Conservation (phyloP, 345 rosid genomes). For the Melaleuca quinquenervia region DNA sequence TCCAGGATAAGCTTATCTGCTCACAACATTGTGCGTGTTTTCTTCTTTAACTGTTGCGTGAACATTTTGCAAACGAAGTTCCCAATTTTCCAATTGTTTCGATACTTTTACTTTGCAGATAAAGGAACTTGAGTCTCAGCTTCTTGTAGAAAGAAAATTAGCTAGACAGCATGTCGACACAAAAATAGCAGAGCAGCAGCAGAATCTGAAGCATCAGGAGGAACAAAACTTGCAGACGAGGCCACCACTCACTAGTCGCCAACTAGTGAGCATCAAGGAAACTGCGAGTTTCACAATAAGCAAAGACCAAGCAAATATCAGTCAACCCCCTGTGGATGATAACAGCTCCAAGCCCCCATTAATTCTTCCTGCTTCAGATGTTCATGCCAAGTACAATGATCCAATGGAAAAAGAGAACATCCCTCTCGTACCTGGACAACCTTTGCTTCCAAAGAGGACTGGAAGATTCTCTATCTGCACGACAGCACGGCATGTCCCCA, state of each 20-base stretch:
- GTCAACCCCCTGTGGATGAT: constrained; percentile 24
- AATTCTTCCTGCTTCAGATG: constrained; percentile 17
- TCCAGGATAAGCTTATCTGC: not conserved
- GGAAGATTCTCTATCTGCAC: constrained; percentile 73
- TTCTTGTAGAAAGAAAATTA: constrained; percentile 82
- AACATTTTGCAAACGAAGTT: not conserved
- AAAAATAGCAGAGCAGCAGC: constrained; percentile 72
- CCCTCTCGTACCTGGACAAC: constrained; percentile 47
- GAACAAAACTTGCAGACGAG: constrained; percentile 35
- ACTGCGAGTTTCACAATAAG: not conserved
- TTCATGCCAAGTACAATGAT: constrained; percentile 25
- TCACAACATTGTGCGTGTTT: not conserved
- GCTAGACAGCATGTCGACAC: constrained; percentile 94
- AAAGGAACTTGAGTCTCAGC: constrained; percentile 85
- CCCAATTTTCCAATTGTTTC: not conserved
- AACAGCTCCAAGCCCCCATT: constrained; percentile 23
- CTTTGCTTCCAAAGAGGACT: constrained; percentile 43
- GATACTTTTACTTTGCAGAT: constrained; percentile 26
- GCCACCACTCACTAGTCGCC: constrained; percentile 41
- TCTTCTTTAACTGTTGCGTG: not conserved
- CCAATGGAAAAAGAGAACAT: constrained; percentile 79
- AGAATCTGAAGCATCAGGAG: constrained; percentile 35
- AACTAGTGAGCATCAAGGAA: constrained; percentile 28
- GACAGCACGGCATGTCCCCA: constrained; percentile 17
- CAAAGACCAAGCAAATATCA: constrained; percentile 14